Conservation (phyloP, 768 basidiomycete species). For the Leccinum rimulosum region DNA sequence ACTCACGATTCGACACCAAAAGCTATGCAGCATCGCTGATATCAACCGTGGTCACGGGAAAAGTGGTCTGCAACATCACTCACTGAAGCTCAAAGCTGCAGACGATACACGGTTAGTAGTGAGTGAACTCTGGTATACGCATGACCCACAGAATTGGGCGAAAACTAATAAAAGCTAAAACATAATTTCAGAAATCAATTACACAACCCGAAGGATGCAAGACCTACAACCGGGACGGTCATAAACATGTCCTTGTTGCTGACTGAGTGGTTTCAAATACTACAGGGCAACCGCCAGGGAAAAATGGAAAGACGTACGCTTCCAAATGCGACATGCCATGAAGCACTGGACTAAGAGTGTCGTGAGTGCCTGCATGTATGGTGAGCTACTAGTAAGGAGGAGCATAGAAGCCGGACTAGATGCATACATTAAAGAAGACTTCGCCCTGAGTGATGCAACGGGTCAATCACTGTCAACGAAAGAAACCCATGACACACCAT, state of each 20-base stretch:
- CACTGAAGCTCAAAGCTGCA: slow-evolving; percentile 34
- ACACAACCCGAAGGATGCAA: neutral
- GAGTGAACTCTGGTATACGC: neutral
- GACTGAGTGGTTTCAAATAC: slow-evolving; percentile 33
- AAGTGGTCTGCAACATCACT: slow-evolving; percentile 7
- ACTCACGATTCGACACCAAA: slow-evolving; percentile 37
- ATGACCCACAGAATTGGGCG: slow-evolving; percentile 37
- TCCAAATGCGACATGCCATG: slow-evolving; percentile 49
- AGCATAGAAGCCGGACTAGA: neutral
- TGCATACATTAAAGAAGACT: slow-evolving; percentile 46
- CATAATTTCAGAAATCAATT: neutral
- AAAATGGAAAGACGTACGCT: slow-evolving; percentile 32
- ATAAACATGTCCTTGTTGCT: slow-evolving; percentile 45
- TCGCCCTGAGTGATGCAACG: slow-evolving; percentile 36
- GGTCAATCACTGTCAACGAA: slow-evolving; percentile 6
- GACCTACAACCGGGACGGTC: slow-evolving; percentile 30
- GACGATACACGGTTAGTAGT: slow-evolving; percentile 5
- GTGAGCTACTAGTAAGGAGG: slow-evolving; percentile 1
- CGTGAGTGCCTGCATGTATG: slow-evolving; percentile 33
- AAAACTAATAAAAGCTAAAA: slow-evolving; percentile 31
- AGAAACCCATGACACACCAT: slow-evolving; percentile 13
- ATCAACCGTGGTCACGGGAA: slow-evolving; percentile 3
- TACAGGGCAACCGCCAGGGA: neutral
- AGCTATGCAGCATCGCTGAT: slow-evolving; percentile 23
- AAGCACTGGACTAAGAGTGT: slow-evolving; percentile 55